Percentiles rank a stretch among this genome's conserved stretches.
phyloP scores from a whole-genome alignment of 2,329 filamentous ascomycete genomes.

The Aspergillus tanneri region DNA sequence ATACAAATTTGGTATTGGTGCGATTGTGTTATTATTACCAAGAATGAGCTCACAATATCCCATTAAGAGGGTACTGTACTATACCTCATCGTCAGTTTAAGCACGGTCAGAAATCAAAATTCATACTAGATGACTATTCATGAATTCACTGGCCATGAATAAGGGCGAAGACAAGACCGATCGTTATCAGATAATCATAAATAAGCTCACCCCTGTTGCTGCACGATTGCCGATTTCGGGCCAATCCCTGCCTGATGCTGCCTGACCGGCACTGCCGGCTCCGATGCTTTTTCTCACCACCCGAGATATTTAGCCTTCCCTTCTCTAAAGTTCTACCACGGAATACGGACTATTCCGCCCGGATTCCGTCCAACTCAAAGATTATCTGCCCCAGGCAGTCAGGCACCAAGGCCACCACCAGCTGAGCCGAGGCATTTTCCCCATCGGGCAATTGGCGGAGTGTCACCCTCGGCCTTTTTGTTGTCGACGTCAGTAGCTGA shows the following conservation, averaged over 20 bases:
- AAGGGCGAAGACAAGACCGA: background rate
- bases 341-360: background rate
- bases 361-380: background rate
- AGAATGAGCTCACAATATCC: too few relatives aligned
- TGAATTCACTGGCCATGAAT: too few relatives aligned
- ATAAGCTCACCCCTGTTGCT: background rate
- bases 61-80: too few relatives aligned
- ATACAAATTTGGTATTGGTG: too few relatives aligned
- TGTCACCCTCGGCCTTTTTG: slow-evolving; percentile 24
- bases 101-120: too few relatives aligned
- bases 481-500: background rate
- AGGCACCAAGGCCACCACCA: slow-evolving; percentile 6
- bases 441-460: slow-evolving; percentile 20
- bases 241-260: background rate
- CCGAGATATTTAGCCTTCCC: too few relatives aligned
- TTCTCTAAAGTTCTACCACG: too few relatives aligned
- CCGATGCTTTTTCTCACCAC: background rate
- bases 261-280: background rate
- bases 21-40: too few relatives aligned
- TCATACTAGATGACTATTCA: too few relatives aligned
- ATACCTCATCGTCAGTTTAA: too few relatives aligned
- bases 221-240: background rate
- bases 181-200: background rate
- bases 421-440: slow-evolving; percentile 25
- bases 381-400: background rate